phyloP scores from a whole-genome alignment of 2,329 filamentous ascomycete species.

The Ophiosphaerella narmari region DNA sequence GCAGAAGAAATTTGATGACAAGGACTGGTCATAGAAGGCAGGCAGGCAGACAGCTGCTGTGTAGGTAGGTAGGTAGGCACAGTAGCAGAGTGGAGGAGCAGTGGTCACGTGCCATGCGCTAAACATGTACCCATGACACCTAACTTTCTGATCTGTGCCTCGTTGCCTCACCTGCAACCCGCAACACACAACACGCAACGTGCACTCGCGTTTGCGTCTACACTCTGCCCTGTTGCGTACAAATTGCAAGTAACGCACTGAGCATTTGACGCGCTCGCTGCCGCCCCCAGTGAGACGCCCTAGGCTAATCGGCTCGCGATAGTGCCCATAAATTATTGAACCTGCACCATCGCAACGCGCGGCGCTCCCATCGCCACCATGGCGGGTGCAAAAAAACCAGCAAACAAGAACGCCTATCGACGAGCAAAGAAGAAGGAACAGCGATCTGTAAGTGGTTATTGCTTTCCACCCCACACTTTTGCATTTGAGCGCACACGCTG shows the following conservation, averaged over 20 bases:
- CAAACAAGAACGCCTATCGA: slow-evolving; percentile 92
- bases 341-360: slow-evolving; percentile 11
- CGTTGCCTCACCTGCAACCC: background rate
- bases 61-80: no score
- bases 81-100: no score
- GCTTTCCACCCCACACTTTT: background rate
- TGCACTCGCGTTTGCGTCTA: no score
- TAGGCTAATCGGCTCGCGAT: no score
- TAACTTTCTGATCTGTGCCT: background rate
- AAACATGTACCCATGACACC: background rate
- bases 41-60: no score
- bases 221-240: no score
- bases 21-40: slow-evolving; percentile 54
- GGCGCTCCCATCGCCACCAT: slow-evolving; percentile 18
- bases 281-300: no score
- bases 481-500: slow-evolving; percentile 9
- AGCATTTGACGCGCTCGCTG: no score
- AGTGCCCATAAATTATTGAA: background rate
- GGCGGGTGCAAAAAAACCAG: slow-evolving; percentile 59
- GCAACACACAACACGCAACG: background rate
- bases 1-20: slow-evolving; percentile 56
- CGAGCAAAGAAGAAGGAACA: slow-evolving; percentile 96
- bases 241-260: no score
- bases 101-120: no score
- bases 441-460: slow-evolving; percentile 56